A percentile compares a stretch with the other conserved stretches of the same genome.
These are phyloP conservation scores for Scheffersomyces illinoinensis DNA, from an alignment of 1,139 yeast genomes.

Conservation along the genomic window DNA sequence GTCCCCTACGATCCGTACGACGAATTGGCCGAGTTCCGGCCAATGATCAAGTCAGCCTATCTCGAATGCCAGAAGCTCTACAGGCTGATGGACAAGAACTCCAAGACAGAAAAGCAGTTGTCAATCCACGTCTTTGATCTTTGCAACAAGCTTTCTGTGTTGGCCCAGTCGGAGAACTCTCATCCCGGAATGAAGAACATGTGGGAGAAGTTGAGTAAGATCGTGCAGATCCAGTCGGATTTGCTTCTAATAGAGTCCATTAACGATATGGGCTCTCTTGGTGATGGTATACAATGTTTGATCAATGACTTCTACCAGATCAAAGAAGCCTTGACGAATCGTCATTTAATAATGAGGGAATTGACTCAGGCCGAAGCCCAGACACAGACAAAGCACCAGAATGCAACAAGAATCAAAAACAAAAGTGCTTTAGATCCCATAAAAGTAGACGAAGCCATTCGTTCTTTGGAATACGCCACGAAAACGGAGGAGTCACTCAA, in stretches of 20 bases:
- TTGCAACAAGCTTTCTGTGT: conserved; percentile 53
- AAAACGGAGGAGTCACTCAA: conserved; percentile 73
- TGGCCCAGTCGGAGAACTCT: conserved; percentile 52
- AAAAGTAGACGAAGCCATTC: conserved; percentile 87
- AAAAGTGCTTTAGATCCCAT: conserved; percentile 80
- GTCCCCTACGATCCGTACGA: conserved; percentile 88
- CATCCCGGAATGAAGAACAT: conserved; percentile 72
- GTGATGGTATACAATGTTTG: conserved; percentile 70
- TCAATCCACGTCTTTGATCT: conserved; percentile 64
- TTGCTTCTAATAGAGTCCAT: conserved; percentile 72
- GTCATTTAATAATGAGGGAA: conserved; percentile 92
- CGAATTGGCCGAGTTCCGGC: conserved; percentile 83
- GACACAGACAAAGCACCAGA: conserved; percentile 68
- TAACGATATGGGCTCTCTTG: conserved; percentile 71
- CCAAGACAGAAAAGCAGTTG: conserved; percentile 56
- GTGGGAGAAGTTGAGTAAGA: conserved; percentile 79
- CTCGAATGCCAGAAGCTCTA: conserved; percentile 57
- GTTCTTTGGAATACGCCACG: conserved; percentile 78
- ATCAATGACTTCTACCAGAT: conserved; percentile 80
- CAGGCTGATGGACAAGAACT: conserved; percentile 53
- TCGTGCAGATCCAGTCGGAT: conserved; percentile 72
- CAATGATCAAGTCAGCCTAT: conserved; percentile 79
- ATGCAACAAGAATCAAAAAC: conserved; percentile 73
- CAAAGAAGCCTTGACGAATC: conserved; percentile 88
- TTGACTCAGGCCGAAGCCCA: conserved; percentile 74